A percentile compares a stretch with the other conserved stretches of the same genome.
Conservation (phyloP, 2,329 filamentous ascomycete species). For the Colletotrichum spaethianum region DNA sequence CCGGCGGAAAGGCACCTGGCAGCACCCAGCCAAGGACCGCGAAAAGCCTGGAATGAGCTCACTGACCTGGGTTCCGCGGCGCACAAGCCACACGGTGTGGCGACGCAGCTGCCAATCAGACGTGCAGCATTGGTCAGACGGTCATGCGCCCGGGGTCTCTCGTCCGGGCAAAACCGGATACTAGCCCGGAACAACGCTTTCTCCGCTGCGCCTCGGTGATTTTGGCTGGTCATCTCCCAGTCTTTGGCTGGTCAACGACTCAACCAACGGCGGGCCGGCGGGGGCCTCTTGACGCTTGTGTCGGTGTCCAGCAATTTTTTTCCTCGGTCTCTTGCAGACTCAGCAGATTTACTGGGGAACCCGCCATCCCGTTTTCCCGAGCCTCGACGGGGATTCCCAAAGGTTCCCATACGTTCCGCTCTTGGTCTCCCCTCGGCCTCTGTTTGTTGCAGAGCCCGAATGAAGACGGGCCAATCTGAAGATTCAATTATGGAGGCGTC, state of each 20-base stretch:
- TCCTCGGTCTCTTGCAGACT: constrained; percentile 7
- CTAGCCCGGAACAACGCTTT: constrained; percentile 33
- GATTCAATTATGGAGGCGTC: constrained; percentile 1
- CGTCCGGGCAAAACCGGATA: constrained; percentile 42
- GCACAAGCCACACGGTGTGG: constrained; percentile 53
- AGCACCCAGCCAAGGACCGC: constrained; percentile 43
- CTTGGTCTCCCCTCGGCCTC: constrained; percentile 21
- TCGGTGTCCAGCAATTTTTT: constrained; percentile 14
- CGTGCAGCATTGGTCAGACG: constrained; percentile 38
- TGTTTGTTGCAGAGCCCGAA: constrained; percentile 29
- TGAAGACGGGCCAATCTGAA: constrained; percentile 8
- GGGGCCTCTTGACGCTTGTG: constrained; percentile 2
- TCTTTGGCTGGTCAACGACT: background rate
- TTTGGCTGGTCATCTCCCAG: constrained; percentile 21
- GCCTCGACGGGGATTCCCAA: constrained; percentile 14
- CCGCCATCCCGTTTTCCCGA: constrained; percentile 25
- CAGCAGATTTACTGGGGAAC: background rate
- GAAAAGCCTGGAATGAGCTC: constrained; percentile 48
- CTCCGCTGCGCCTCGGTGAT: constrained; percentile 36
- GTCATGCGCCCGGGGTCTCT: constrained; percentile 26
- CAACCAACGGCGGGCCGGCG: constrained; percentile 25
- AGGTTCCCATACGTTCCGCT: constrained; percentile 1
- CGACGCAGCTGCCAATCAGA: constrained; percentile 54
- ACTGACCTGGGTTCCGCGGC: constrained; percentile 33
- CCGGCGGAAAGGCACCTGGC: constrained; percentile 42